These are phyloP conservation scores for Paramyrothecium sp. DNA, from an alignment of 2,329 filamentous ascomycete species.

Conservation along the genomic window DNA sequence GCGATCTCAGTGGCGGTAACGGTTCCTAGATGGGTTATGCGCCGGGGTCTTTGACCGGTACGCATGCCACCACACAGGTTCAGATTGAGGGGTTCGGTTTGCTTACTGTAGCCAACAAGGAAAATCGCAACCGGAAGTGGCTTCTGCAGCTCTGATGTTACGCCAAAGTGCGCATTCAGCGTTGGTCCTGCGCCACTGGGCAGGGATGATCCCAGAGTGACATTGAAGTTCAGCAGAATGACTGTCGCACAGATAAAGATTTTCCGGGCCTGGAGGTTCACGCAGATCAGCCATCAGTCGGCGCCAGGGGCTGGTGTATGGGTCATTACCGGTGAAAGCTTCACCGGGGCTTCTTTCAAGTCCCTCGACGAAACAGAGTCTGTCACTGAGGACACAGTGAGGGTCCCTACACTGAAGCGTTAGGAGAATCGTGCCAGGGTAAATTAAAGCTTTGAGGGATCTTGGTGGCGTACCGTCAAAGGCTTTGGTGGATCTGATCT, in stretches of 20 bases:
- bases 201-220: conserved; percentile 9
- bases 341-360: background rate
- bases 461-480: background rate
- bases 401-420: background rate
- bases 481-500: background rate
- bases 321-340: background rate
- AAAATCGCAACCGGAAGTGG: conserved; percentile 8
- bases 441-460: background rate
- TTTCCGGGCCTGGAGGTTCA: background rate
- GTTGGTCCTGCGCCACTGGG: conserved; percentile 6
- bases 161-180: conserved; percentile 6
- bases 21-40: too few relatives aligned
- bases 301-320: background rate
- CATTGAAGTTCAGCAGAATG: conserved; percentile 9
- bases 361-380: background rate
- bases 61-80: too few relatives aligned
- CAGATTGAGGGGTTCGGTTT: too few relatives aligned
- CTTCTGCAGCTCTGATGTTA: conserved; percentile 6
- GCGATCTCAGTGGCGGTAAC: background rate
- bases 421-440: background rate
- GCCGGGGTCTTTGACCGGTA: too few relatives aligned
- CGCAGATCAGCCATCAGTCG: background rate
- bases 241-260: background rate
- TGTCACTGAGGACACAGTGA: background rate
- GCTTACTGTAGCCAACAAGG: conserved; percentile 1